Percentiles rank a stretch among this genome's conserved stretches.
These are phyloP conservation scores for Kodamaea ohmeri DNA, from an alignment of 1,139 yeast genomes.

Conservation along the genomic window DNA sequence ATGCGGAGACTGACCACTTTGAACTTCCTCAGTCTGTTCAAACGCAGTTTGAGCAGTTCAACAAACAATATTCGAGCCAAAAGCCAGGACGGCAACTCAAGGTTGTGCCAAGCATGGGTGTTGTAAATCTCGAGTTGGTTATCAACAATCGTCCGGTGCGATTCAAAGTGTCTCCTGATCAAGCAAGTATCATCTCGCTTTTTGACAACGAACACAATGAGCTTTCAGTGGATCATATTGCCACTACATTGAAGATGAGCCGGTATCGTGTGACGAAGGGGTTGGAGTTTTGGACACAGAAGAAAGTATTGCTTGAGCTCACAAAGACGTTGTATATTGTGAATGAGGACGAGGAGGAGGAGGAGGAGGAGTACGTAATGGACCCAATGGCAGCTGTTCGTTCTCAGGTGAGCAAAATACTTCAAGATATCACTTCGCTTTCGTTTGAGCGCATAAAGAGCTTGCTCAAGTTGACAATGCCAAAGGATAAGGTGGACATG, in stretches of 20 bases:
- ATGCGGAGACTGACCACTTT: constrained; percentile 37
- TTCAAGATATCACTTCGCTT: constrained; percentile 52
- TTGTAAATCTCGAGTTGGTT: constrained; percentile 57
- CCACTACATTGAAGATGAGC: constrained; percentile 33
- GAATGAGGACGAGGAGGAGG: constrained; percentile 17
- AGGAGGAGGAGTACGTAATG: constrained; percentile 1
- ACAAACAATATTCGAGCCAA: constrained; percentile 34
- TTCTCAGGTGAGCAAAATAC: constrained; percentile 54
- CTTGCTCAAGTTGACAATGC: constrained; percentile 52
- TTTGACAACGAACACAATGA: constrained; percentile 43
- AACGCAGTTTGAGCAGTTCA: constrained; percentile 40
- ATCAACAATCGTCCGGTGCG: constrained; percentile 40
- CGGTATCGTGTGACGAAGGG: constrained; percentile 37
- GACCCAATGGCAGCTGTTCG: constrained; percentile 14
- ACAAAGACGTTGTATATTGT: constrained; percentile 30
- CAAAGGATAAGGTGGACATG: constrained; percentile 36
- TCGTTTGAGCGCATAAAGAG: constrained; percentile 50
- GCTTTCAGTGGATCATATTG: constrained; percentile 27
- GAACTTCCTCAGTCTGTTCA: constrained; percentile 45
- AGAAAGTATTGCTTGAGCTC: constrained; percentile 43
- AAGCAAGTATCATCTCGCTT: constrained; percentile 60
- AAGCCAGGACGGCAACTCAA: constrained; percentile 61
- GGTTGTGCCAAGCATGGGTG: constrained; percentile 60
- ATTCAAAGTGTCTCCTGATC: constrained; percentile 62
- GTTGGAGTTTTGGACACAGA: constrained; percentile 55